These are phyloP conservation scores for Kwoniella heveanensis DNA, from an alignment of 768 basidiomycete genomes.

Conservation along the genomic window DNA sequence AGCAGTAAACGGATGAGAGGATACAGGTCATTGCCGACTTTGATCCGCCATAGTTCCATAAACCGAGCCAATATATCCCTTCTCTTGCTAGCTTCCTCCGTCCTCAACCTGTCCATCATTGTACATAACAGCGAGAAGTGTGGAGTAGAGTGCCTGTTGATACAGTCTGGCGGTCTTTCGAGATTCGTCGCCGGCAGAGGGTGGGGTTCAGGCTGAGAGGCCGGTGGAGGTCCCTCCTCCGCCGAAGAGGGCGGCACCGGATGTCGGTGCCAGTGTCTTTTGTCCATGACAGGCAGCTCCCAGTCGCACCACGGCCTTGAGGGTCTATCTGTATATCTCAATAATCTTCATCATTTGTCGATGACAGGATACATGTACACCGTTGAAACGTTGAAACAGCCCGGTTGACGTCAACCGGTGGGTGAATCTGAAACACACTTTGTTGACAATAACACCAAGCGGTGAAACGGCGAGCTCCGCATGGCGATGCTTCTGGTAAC, in stretches of 20 bases:
- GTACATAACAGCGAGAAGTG: conserved; percentile 55
- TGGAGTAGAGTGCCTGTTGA: conserved; percentile 44
- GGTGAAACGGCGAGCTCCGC: too few species aligned
- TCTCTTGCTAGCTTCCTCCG: conserved; percentile 74
- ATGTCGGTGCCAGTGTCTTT: conserved; percentile 15
- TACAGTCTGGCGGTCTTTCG: conserved; percentile 44
- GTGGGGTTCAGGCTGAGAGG: conserved; percentile 26
- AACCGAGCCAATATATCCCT: conserved; percentile 71
- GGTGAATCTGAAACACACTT: too few species aligned
- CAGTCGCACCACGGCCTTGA: too few species aligned
- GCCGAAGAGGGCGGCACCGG: conserved; percentile 8
- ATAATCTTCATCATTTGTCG: too few species aligned
- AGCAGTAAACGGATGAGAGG: conserved; percentile 85
- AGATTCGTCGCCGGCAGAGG: conserved; percentile 23
- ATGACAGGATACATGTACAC: too few species aligned
- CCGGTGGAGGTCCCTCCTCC: conserved; percentile 12
- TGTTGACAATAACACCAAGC: too few species aligned
- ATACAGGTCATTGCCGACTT: conserved; percentile 84
- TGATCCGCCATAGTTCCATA: conserved; percentile 82
- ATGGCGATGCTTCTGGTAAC: too few species aligned
- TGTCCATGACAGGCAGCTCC: too few species aligned
- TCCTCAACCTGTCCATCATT: conserved; percentile 74
- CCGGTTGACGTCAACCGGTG: too few species aligned
- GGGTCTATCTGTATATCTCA: too few species aligned
- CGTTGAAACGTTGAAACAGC: too few species aligned